These are phyloP conservation scores for Boletus reticuloceps DNA, from an alignment of 768 basidiomycete species.

Conservation along the genomic window DNA sequence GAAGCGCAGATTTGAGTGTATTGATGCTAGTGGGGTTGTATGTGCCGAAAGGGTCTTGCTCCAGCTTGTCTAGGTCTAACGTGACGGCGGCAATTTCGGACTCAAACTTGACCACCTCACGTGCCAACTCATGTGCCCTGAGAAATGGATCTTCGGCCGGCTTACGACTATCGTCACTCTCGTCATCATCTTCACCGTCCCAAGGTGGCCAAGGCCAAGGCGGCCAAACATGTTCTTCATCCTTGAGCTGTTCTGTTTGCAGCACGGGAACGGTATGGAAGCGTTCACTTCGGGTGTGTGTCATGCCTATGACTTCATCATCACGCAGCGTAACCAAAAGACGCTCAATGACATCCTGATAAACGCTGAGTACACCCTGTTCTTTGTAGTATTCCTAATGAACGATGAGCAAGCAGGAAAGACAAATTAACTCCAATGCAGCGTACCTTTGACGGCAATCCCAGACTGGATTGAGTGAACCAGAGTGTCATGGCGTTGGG, in stretches of 20 bases:
- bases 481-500: slow-evolving; percentile 84
- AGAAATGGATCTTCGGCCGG: slow-evolving; percentile 33
- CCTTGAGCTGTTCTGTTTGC: slow-evolving; percentile 39
- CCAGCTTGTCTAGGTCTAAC: slow-evolving; percentile 74
- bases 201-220: slow-evolving; percentile 89
- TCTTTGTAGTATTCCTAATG: slow-evolving; percentile 88
- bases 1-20: slow-evolving; percentile 65
- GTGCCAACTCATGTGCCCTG: slow-evolving; percentile 61
- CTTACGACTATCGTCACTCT: slow-evolving; percentile 39
- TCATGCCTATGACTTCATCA: slow-evolving; percentile 26
- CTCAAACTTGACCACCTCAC: slow-evolving; percentile 76
- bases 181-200: slow-evolving; percentile 60
- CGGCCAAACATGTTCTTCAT: slow-evolving; percentile 52
- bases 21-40: slow-evolving; percentile 82
- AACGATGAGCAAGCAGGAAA: not conserved
- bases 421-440: not conserved
- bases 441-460: slow-evolving; percentile 81
- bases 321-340: slow-evolving; percentile 62
- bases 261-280: slow-evolving; percentile 27
- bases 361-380: slow-evolving; percentile 61
- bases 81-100: slow-evolving; percentile 71
- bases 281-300: slow-evolving; percentile 7
- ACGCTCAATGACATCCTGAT: slow-evolving; percentile 63
- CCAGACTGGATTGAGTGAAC: slow-evolving; percentile 79
- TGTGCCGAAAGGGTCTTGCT: slow-evolving; percentile 78